These are phyloP conservation scores for Fusarium anthophilum DNA, from an alignment of 2,329 filamentous ascomycete genomes.

Conservation along the genomic window DNA sequence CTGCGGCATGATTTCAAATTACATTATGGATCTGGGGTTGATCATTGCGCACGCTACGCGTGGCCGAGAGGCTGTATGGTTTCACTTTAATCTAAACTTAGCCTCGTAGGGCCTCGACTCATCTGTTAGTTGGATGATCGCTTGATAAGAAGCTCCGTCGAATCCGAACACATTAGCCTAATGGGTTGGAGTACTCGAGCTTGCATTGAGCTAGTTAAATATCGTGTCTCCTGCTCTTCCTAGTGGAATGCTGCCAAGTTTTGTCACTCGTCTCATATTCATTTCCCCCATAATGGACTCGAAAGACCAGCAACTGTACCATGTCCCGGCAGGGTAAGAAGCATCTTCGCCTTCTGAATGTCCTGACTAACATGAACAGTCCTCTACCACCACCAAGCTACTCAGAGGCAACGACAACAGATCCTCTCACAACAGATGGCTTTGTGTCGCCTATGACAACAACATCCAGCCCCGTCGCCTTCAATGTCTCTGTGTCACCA, in stretches of 20 bases:
- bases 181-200: neutral
- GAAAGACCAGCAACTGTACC: neutral
- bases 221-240: neutral
- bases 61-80: neutral
- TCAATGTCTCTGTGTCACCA: neutral
- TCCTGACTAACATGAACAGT: neutral
- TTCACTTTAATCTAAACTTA: neutral
- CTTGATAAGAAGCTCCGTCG: neutral
- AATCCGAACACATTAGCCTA: neutral
- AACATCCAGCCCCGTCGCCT: neutral
- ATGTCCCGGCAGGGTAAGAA: neutral
- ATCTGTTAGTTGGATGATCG: rapidly evolving
- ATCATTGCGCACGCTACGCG: neutral
- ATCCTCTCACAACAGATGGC: neutral
- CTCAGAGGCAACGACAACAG: neutral
- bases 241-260: neutral
- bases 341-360: too few species aligned
- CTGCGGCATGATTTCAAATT: neutral
- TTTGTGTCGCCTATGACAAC: neutral
- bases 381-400: neutral
- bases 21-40: neutral
- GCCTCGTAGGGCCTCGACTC: neutral
- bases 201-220: neutral
- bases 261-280: neutral
- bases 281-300: neutral